phyloP scores from a whole-genome alignment of 78 protist species.

The Anaeramoeba ignava region DNA sequence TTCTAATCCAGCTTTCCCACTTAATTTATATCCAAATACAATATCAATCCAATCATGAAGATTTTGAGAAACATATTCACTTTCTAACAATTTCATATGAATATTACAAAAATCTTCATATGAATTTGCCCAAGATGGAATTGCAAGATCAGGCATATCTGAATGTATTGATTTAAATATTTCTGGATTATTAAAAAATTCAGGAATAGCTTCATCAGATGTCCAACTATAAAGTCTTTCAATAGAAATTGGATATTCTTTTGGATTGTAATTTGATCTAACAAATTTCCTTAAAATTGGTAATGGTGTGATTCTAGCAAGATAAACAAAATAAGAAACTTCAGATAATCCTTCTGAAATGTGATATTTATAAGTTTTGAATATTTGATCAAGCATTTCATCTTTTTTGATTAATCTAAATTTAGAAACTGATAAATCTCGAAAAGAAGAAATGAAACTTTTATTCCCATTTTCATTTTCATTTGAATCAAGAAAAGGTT shows the following conservation, averaged over 20 bases:
- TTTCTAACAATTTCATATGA: neutral
- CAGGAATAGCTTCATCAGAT: neutral
- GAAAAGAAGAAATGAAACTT: no score
- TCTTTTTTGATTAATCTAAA: constrained; percentile 62
- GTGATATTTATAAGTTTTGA: constrained; percentile 43
- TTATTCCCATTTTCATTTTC: no score
- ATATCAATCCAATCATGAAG: neutral
- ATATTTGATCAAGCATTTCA: constrained; percentile 51
- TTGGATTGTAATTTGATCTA: constrained; percentile 50
- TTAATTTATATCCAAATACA: neutral
- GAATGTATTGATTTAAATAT: constrained; percentile 48
- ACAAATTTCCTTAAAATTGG: constrained; percentile 44
- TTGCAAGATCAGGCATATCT: constrained; percentile 52
- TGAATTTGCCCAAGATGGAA: neutral
- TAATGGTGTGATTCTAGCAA: constrained; percentile 60
- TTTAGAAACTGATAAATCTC: constrained; percentile 48
- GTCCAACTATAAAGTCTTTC: constrained; percentile 24
- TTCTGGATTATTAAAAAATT: constrained; percentile 26
- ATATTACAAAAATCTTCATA: neutral
- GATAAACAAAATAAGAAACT: constrained; percentile 44
- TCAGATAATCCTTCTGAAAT: constrained; percentile 54
- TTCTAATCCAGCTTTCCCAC: neutral
- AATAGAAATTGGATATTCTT: constrained; percentile 60
- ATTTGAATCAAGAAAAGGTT: no score
- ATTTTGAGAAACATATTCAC: neutral